Evolutionary conservation across 169 alveolate genomes (phyloP).

Genomic region (Babesia bigemina): DNA sequence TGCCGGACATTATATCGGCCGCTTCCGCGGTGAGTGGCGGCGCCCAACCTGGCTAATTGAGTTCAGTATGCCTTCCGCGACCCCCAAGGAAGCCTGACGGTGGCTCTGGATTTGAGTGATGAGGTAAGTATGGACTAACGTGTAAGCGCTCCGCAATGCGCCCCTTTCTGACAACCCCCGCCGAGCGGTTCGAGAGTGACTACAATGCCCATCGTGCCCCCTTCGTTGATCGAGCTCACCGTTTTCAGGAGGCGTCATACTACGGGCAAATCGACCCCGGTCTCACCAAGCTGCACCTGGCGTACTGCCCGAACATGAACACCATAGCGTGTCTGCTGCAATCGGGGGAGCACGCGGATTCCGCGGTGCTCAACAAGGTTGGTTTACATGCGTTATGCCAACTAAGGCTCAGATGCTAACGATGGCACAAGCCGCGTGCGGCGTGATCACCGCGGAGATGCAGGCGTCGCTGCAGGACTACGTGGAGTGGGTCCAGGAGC

Average conservation of each 20-base stretch:
- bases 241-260: slow-evolving; percentile 35
- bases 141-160: not conserved
- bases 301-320: slow-evolving; percentile 45
- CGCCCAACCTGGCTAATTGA: too few relatives aligned
- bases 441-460: slow-evolving; percentile 39
- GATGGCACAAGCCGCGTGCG: slow-evolving; percentile 54
- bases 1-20: slow-evolving; percentile 49
- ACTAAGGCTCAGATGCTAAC: slow-evolving; percentile 25
- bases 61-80: slow-evolving; percentile 42
- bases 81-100: slow-evolving; percentile 6
- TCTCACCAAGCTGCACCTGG: slow-evolving; percentile 50
- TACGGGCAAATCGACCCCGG: slow-evolving; percentile 47
- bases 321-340: slow-evolving; percentile 27
- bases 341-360: slow-evolving; percentile 31
- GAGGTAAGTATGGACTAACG: slow-evolving; percentile 11
- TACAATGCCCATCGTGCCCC: not conserved
- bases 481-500: slow-evolving; percentile 23
- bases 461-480: slow-evolving; percentile 6
- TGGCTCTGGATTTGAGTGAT: slow-evolving; percentile 38
- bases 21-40: slow-evolving; percentile 43
- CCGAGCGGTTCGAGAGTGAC: not conserved
- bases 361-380: slow-evolving; percentile 11
- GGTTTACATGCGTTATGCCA: not conserved
- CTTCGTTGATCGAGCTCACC: not conserved
- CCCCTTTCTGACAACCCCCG: too few relatives aligned